These are phyloP conservation scores for Phytophthora ramorum DNA, from an alignment of 352 stramenopile species.

Conservation along the genomic window DNA sequence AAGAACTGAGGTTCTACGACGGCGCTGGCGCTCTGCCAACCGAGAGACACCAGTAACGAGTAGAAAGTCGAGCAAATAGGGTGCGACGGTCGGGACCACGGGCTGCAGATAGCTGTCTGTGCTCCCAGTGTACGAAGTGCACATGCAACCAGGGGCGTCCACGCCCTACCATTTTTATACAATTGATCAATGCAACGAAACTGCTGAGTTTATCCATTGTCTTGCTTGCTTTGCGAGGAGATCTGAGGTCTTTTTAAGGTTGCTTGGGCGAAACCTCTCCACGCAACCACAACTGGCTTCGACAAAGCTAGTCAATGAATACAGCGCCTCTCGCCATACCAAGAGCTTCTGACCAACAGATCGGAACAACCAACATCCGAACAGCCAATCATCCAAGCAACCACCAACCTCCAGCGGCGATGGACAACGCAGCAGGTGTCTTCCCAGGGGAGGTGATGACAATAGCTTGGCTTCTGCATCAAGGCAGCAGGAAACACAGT, in stretches of 20 bases:
- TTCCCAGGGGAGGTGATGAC: not conserved
- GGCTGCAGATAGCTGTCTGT: slow-evolving; percentile 2
- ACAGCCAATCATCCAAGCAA: slow-evolving; percentile 1
- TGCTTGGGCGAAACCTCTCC: too few relatives aligned
- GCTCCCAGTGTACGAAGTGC: slow-evolving; percentile 10
- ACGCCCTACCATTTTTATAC: slow-evolving; percentile 21
- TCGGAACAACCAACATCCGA: too few relatives aligned
- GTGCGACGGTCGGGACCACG: not conserved
- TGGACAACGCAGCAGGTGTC: not conserved
- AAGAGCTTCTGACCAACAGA: not conserved
- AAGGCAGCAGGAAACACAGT: not conserved
- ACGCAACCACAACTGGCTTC: too few relatives aligned
- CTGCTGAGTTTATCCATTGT: too few relatives aligned
- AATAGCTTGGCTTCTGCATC: not conserved
- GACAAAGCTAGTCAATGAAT: not conserved
- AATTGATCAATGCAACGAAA: slow-evolving; percentile 24
- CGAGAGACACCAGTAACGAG: slow-evolving; percentile 27
- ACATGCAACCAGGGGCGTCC: slow-evolving; percentile 3
- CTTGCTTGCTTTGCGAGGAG: not conserved
- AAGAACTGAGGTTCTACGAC: too few relatives aligned
- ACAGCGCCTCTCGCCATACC: not conserved
- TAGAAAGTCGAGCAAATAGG: slow-evolving; percentile 20
- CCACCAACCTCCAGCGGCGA: not conserved
- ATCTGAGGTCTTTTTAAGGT: too few relatives aligned
- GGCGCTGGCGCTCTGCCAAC: too few relatives aligned